Evolutionary conservation across 257 asterid species (phyloP).

Genomic region (Ocimum tenuiflorum): DNA sequence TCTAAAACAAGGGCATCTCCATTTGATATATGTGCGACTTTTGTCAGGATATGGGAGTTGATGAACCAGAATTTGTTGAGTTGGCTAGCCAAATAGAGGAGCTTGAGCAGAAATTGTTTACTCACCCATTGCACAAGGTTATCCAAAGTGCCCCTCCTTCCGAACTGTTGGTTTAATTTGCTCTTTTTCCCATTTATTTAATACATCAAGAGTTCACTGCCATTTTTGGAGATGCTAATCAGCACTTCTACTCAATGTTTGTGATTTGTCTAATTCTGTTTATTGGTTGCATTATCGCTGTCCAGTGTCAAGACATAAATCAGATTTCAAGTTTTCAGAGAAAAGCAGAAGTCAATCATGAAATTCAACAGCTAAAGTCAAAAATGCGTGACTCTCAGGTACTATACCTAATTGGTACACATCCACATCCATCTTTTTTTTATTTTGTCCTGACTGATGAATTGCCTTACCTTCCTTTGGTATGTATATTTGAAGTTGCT

Average conservation of each 20-base stretch:
- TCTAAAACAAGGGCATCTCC: neutral
- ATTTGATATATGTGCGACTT: constrained; percentile 2
- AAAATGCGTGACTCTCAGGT: constrained; percentile 99
- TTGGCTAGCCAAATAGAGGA: constrained; percentile 68
- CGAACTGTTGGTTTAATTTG: constrained; percentile 8
- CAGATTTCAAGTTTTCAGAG: constrained; percentile 77
- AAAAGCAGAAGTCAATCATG: constrained; percentile 92
- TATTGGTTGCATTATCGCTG: constrained; percentile 10
- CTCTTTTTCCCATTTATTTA: neutral
- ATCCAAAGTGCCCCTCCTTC: neutral
- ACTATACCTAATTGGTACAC: neutral
- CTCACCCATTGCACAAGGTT: constrained; percentile 86
- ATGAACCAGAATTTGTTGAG: constrained; percentile 73
- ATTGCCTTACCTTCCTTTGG: neutral
- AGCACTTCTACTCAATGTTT: constrained; percentile 1
- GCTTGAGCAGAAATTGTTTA: constrained; percentile 65
- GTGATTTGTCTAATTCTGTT: neutral
- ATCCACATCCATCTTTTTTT: neutral
- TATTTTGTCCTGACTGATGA: neutral
- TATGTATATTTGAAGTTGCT: neutral
- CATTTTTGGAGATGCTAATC: neutral
- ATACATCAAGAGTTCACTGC: neutral
- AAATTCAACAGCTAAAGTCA: constrained; percentile 85
- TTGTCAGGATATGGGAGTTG: constrained; percentile 82
- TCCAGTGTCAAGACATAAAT: constrained; percentile 78